phyloP scores from a whole-genome alignment of 2,329 filamentous ascomycete genomes.

The Phialocephala sp. region DNA sequence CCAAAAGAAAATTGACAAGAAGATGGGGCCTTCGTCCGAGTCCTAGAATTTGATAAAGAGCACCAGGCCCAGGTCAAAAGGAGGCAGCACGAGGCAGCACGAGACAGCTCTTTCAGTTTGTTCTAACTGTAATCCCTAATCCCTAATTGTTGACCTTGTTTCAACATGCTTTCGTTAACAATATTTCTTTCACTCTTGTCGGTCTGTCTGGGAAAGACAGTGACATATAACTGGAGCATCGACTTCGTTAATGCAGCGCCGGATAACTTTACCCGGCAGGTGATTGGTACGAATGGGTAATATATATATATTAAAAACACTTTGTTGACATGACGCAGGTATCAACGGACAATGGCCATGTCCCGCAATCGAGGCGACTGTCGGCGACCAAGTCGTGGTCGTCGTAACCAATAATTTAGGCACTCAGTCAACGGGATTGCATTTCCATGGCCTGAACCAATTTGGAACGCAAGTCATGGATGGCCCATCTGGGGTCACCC shows the following conservation, averaged over 20 bases:
- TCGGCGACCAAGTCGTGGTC: conserved; percentile 57
- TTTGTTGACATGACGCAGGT: not conserved
- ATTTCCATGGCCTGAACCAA: conserved; percentile 66
- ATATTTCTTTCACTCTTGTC: conserved; percentile 11
- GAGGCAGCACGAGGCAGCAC: not conserved
- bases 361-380: conserved; percentile 57
- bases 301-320: not conserved
- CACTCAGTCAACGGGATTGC: conserved; percentile 57
- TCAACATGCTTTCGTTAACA: conserved; percentile 20
- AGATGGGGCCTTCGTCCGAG: not conserved
- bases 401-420: conserved; percentile 55
- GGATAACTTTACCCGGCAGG: conserved; percentile 49
- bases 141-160: conserved; percentile 8
- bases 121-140: conserved; percentile 4
- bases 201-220: conserved; percentile 33
- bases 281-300: conserved; percentile 54
- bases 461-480: conserved; percentile 62
- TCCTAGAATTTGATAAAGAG: not conserved
- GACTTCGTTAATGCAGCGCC: conserved; percentile 49
- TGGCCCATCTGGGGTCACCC: conserved; percentile 57
- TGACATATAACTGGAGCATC: conserved; percentile 44
- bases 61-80: not conserved
- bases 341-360: conserved; percentile 60
- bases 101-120: not conserved
- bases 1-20: not conserved